Conservation (phyloP, 148 eudicot species). For the Mesembryanthemum crystallinum region DNA sequence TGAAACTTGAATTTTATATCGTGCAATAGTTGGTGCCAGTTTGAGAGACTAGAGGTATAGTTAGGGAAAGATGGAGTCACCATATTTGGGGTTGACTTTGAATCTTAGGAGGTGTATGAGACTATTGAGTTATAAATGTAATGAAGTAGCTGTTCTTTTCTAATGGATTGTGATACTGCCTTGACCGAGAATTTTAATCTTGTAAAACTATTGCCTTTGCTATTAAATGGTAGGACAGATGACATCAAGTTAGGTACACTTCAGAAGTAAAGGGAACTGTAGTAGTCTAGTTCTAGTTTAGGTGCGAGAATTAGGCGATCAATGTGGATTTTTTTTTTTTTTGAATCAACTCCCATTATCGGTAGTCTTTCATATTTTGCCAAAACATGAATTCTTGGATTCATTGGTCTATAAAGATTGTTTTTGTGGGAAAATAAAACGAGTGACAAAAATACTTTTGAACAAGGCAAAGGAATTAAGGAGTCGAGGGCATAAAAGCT, state of each 20-base stretch:
- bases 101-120: slow-evolving; percentile 1
- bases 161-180: not conserved
- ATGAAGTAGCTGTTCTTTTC: not conserved
- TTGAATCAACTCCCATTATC: not conserved
- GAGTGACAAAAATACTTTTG: not conserved
- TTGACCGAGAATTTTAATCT: no score
- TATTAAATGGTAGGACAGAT: not conserved
- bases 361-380: not conserved
- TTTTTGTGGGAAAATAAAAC: not conserved
- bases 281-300: not conserved
- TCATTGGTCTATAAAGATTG: no score
- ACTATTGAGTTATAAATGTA: not conserved
- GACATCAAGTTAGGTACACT: not conserved
- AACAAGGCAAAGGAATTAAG: not conserved
- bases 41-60: not conserved
- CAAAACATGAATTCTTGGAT: not conserved
- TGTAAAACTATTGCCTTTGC: no score
- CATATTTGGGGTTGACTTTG: not conserved
- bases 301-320: slow-evolving; percentile 6
- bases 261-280: not conserved
- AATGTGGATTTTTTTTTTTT: not conserved
- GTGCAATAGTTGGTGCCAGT: not conserved
- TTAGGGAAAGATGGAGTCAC: not conserved
- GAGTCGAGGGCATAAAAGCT: not conserved
- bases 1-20: not conserved